phyloP scores from a whole-genome alignment of 306 rosid species.

The Cucurbita ficifolia region DNA sequence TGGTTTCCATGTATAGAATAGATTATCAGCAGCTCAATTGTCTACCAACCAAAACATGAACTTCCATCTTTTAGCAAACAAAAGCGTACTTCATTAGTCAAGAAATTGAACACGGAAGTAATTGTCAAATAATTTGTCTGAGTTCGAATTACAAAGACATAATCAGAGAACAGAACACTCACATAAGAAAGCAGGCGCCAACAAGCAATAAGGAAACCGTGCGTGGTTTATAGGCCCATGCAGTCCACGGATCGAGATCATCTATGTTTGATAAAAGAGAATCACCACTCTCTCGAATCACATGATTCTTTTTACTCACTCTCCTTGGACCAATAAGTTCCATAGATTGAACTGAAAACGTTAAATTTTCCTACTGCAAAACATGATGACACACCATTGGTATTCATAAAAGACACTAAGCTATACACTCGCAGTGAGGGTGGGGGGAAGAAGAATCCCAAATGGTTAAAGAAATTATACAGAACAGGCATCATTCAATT shows the following conservation, averaged over 20 bases:
- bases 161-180: conserved; percentile 20
- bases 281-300: conserved; percentile 49
- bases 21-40: background rate
- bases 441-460: background rate
- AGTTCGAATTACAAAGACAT: background rate
- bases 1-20: background rate
- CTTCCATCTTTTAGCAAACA: background rate
- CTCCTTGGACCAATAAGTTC: conserved; percentile 48
- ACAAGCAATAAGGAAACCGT: conserved; percentile 76
- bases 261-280: conserved; percentile 32
- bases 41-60: background rate
- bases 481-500: background rate
- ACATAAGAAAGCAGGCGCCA: conserved; percentile 97
- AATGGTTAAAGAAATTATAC: background rate
- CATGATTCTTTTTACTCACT: conserved; percentile 32
- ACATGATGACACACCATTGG: background rate
- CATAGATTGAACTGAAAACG: conserved; percentile 30
- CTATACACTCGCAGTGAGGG: background rate
- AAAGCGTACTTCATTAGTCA: background rate
- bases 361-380: conserved; percentile 25
- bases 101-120: background rate
- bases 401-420: background rate
- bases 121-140: background rate
- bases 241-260: conserved; percentile 98
- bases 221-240: conserved; percentile 98